phyloP scores from a whole-genome alignment of 1,284 basidiomycete species.

The Fomitopsis pinicola region DNA sequence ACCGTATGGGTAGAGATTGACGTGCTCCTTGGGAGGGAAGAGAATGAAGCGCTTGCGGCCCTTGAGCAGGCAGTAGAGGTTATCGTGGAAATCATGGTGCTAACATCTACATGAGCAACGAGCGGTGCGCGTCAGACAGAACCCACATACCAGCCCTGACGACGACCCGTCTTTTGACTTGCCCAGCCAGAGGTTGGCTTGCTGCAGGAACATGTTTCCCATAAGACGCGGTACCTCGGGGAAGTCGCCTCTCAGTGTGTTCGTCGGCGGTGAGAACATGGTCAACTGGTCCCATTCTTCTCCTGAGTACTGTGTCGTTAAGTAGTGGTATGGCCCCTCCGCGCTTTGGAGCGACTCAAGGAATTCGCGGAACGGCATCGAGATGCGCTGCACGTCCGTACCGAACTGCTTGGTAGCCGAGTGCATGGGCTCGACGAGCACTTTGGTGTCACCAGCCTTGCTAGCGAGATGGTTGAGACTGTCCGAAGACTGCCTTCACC shows the following conservation, averaged over 20 bases:
- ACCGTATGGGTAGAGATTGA: slow-evolving; percentile 26
- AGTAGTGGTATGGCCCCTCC: slow-evolving; percentile 23
- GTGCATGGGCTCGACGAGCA: slow-evolving; percentile 30
- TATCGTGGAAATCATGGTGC: slow-evolving; percentile 34
- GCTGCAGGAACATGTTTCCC: slow-evolving; percentile 29
- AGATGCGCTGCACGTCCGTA: slow-evolving; percentile 24
- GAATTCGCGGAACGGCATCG: slow-evolving; percentile 25
- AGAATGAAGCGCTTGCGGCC: slow-evolving; percentile 31
- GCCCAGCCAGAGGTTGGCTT: slow-evolving; percentile 31
- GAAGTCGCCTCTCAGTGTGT: slow-evolving; percentile 26
- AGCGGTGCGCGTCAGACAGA: neutral
- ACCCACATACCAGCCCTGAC: slow-evolving; percentile 24
- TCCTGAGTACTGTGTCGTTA: slow-evolving; percentile 31
- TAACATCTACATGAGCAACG: slow-evolving; percentile 3
- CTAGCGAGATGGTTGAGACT: slow-evolving; percentile 18
- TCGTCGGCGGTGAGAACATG: slow-evolving; percentile 28
- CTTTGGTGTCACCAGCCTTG: slow-evolving; percentile 24
- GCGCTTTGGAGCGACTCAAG: slow-evolving; percentile 16
- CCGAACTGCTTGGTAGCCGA: slow-evolving; percentile 24
- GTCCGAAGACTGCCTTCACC: slow-evolving; percentile 18
- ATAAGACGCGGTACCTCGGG: slow-evolving; percentile 27
- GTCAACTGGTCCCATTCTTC: slow-evolving; percentile 25
- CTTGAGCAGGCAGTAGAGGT: slow-evolving; percentile 29
- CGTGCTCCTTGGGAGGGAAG: slow-evolving; percentile 24
- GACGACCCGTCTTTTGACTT: slow-evolving; percentile 27